Evolutionary conservation across 495 filamentous ascomycete genomes (phyloP).

Genomic region (Aspergillus nanangensis): DNA sequence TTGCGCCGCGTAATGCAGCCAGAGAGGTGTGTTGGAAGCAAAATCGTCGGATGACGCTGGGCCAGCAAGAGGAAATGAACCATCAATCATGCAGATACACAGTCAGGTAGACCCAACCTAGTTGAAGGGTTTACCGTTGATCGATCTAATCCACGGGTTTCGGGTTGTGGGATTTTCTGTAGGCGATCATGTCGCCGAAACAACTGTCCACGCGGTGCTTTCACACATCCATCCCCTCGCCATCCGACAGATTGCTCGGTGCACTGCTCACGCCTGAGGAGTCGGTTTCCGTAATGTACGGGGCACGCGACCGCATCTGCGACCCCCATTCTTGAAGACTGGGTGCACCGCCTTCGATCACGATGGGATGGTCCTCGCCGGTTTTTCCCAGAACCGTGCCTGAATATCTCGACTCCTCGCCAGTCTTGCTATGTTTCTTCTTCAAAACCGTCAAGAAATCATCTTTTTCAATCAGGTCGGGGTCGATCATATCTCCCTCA

Average conservation of each 20-base stretch:
- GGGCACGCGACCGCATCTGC: conserved; percentile 30
- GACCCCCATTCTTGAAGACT: conserved; percentile 64
- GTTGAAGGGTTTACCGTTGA: too few species aligned
- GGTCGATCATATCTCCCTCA: conserved; percentile 41
- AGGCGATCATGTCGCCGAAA: too few species aligned
- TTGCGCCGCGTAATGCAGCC: too few species aligned
- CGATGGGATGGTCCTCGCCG: conserved; percentile 60
- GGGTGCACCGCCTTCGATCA: conserved; percentile 68
- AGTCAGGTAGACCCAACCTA: too few species aligned
- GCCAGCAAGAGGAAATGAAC: too few species aligned
- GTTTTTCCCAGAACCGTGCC: conserved; percentile 73
- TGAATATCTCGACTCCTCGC: conserved; percentile 73
- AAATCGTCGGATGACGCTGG: too few species aligned
- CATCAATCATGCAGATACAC: too few species aligned
- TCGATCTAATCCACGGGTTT: too few species aligned
- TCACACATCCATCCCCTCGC: conserved; percentile 38
- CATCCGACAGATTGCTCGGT: conserved; percentile 39
- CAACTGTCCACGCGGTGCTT: background rate
- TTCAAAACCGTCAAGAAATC: conserved; percentile 78
- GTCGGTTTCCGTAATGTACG: conserved; percentile 27
- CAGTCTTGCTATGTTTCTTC: conserved; percentile 79
- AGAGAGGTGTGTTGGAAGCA: too few species aligned
- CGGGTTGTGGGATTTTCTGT: too few species aligned
- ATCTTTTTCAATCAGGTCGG: conserved; percentile 50
- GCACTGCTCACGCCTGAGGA: conserved; percentile 41